These are phyloP conservation scores for Daphne laureola DNA, from an alignment of 441 rosid species.

Conservation along the genomic window DNA sequence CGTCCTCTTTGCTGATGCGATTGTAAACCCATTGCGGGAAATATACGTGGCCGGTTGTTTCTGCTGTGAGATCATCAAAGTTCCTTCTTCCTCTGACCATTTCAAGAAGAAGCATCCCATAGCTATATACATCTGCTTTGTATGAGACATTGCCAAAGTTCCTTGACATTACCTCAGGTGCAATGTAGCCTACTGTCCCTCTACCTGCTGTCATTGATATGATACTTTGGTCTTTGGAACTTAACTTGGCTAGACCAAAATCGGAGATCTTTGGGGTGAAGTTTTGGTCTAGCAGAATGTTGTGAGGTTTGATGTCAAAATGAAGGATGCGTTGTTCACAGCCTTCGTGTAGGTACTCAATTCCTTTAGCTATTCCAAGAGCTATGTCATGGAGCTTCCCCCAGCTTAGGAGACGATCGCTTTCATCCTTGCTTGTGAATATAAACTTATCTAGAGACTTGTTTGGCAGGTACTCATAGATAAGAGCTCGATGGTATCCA, in stretches of 20 bases:
- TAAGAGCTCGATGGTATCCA: slow-evolving; percentile 8
- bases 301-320: slow-evolving; percentile 15
- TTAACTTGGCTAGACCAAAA: slow-evolving; percentile 14
- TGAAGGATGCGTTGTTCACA: slow-evolving; percentile 19
- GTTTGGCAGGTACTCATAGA: slow-evolving; percentile 14
- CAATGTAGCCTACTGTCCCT: slow-evolving; percentile 17
- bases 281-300: slow-evolving; percentile 12
- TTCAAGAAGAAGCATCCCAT: slow-evolving; percentile 14
- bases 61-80: slow-evolving; percentile 1
- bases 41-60: slow-evolving; percentile 8
- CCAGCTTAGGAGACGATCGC: slow-evolving; percentile 6
- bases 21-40: slow-evolving; percentile 12
- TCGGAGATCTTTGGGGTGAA: slow-evolving; percentile 16
- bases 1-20: slow-evolving; percentile 19
- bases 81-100: slow-evolving; percentile 19
- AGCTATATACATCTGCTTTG: slow-evolving; percentile 13
- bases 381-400: slow-evolving; percentile 10
- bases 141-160: slow-evolving; percentile 13
- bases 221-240: slow-evolving; percentile 12
- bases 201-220: slow-evolving; percentile 13
- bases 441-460: slow-evolving; percentile 16
- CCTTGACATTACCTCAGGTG: slow-evolving; percentile 12
- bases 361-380: slow-evolving; percentile 10
- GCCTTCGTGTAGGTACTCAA: slow-evolving; percentile 17
- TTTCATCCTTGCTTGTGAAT: not conserved